Conservation (phyloP, 2,329 filamentous ascomycete species). For the Monilinia fructigena region DNA sequence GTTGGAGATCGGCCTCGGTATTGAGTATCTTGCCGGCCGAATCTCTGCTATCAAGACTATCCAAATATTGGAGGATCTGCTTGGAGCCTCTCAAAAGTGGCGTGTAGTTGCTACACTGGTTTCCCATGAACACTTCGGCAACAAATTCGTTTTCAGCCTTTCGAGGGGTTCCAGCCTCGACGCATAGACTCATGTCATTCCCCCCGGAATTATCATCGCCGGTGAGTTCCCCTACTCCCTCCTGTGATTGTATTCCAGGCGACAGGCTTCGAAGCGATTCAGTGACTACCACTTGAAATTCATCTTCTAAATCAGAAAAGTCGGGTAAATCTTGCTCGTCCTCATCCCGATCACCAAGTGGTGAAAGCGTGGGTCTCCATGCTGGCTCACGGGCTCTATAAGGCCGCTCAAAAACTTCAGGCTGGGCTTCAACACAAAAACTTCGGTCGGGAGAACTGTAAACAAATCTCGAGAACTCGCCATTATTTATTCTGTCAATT, state of each 20-base stretch:
- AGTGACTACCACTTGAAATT: constrained; percentile 1
- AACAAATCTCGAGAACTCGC: not conserved
- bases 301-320: constrained; percentile 19
- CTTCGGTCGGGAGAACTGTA: not conserved
- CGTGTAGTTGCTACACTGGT: not conserved
- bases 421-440: not conserved
- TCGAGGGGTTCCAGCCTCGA: constrained; percentile 19
- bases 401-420: not conserved
- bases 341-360: constrained; percentile 4
- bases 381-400: constrained; percentile 10
- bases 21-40: not conserved
- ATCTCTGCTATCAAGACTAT: not conserved
- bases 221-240: not conserved
- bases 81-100: constrained; percentile 20
- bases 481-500: not conserved
- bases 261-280: constrained; percentile 9
- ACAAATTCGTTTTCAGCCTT: constrained; percentile 3
- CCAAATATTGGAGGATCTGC: constrained; percentile 18
- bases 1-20: not conserved
- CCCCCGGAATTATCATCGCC: constrained; percentile 8
- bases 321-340: constrained; percentile 20
- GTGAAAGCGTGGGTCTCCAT: constrained; percentile 15
- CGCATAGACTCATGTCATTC: constrained; percentile 15
- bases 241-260: constrained; percentile 7
- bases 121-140: constrained; percentile 1